Conservation (phyloP, 1,284 basidiomycete species). For the Rhodotorula sp. region DNA sequence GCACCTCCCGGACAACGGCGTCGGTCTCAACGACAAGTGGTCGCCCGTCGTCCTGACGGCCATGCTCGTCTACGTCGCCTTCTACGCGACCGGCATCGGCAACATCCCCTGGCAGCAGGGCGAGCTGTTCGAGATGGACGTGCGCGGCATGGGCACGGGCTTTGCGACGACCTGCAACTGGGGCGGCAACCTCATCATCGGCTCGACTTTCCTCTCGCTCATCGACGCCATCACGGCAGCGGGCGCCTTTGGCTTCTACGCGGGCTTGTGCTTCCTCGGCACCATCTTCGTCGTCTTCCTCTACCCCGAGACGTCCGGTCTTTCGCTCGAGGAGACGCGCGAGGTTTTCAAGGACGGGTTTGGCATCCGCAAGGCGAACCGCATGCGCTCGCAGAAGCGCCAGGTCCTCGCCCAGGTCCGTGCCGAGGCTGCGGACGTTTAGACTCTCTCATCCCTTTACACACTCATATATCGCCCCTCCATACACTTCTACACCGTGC, state of each 20-base stretch:
- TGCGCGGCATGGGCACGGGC: conserved; percentile 76
- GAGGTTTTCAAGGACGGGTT: conserved; percentile 55
- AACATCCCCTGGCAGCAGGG: conserved; percentile 70
- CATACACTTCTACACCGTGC: not conserved
- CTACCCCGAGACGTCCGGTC: conserved; percentile 72
- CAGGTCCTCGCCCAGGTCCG: conserved; percentile 18
- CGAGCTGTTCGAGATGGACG: conserved; percentile 66
- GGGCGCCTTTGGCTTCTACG: conserved; percentile 78
- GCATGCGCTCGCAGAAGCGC: conserved; percentile 44
- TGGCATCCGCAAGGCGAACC: conserved; percentile 52
- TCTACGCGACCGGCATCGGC: conserved; percentile 60
- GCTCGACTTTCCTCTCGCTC: conserved; percentile 68
- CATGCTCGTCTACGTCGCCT: conserved; percentile 80
- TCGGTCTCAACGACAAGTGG: conserved; percentile 65
- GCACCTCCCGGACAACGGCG: conserved; percentile 62
- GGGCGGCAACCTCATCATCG: conserved; percentile 73
- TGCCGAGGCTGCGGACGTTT: not conserved
- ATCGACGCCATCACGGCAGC: conserved; percentile 70
- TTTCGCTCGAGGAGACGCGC: conserved; percentile 73
- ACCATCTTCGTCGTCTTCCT: conserved; percentile 68
- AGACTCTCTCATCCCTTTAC: not conserved
- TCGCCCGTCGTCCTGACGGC: conserved; percentile 69
- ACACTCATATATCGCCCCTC: not conserved
- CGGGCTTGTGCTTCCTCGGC: conserved; percentile 68
- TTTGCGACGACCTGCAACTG: conserved; percentile 79